These are phyloP conservation scores for Phytophthora palmivora DNA, from an alignment of 352 stramenopile species.

Conservation along the genomic window DNA sequence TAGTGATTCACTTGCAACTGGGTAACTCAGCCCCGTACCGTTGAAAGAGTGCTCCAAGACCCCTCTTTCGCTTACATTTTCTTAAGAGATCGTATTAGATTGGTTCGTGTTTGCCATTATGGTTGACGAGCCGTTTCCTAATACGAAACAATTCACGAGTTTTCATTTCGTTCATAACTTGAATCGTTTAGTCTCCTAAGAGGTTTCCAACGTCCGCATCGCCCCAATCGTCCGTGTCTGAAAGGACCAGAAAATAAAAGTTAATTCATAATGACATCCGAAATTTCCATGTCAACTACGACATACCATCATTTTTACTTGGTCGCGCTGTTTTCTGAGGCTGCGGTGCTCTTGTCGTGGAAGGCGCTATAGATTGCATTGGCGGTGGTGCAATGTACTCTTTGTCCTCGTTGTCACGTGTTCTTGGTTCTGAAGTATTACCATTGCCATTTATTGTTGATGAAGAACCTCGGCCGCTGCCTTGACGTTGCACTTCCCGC, in stretches of 20 bases:
- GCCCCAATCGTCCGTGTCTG: conserved; percentile 83
- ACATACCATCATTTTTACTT: conserved; percentile 68
- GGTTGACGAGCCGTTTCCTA: conserved; percentile 6
- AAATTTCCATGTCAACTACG: background rate
- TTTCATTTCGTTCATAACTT: conserved; percentile 5
- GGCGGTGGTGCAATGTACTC: conserved; percentile 51
- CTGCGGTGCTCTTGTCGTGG: conserved; percentile 29
- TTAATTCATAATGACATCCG: conserved; percentile 5
- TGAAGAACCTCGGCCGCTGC: conserved; percentile 20
- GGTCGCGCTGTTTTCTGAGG: conserved; percentile 41
- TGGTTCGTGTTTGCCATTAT: conserved; percentile 29
- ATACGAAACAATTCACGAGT: conserved; percentile 25
- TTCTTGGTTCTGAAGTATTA: conserved; percentile 28
- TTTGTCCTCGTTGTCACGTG: conserved; percentile 39
- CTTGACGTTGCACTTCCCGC: conserved; percentile 36
- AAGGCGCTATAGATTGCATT: conserved; percentile 45
- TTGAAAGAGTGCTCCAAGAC: background rate
- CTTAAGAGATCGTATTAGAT: conserved; percentile 10
- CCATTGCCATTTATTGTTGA: conserved; percentile 32
- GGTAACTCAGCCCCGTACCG: background rate
- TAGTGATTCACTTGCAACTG: conserved; percentile 20
- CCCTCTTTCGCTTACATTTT: conserved; percentile 14
- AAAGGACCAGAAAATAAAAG: conserved; percentile 12
- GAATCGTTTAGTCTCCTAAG: conserved; percentile 56
- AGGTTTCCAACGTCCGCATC: conserved; percentile 83